Base-by-base conservation (phyloP, 176 grass and related monocot species). In the Oryza nivara region DNA sequence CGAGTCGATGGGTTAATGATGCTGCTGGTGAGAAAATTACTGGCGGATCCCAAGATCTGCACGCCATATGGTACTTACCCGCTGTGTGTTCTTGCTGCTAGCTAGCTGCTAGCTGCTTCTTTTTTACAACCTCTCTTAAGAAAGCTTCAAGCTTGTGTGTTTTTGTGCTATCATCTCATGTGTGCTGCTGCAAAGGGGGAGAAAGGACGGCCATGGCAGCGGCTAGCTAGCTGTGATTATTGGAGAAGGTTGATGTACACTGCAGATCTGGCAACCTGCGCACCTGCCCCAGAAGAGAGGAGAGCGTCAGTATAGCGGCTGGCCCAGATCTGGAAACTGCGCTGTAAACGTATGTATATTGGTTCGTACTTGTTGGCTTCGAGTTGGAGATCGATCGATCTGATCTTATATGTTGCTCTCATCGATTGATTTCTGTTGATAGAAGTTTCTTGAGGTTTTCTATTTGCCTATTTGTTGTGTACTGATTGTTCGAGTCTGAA, bases 291-390 rank as follows among this genome's bases (percentile, higher is more conserved):
- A 0, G 75, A 79, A 60, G 17, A 81, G 75, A 83, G 72, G 73
- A 34, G 14, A 45, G 17, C 54, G 3, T 83, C 68, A 43, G 44
- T 20, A 56, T 16, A 5, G 12, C 47, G 47, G 43, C 43, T 51
- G 86, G 86, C 74, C 87, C 75, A 79, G 81, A 88, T 88, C 86
- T 83, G 80, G 74, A 22, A 88, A 71, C 44, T 88, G n/a, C 40
- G 15, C 12, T 61, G 20, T 61, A 41, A 41, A 22, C 52, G n/a
- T 87, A 46, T 78, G 43, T 44, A 44, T 32, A 32, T 44, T 44
- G 2, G 67, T 74, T 78, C 66, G 73, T 34, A 83, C 19, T 20
- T 58, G 43, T 44, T 44, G 43, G 43, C 9, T 44, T 44, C 9
- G 52, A 58, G 17, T 44, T 44, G 43, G 52, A 58, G 17, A 60